phyloP scores from a whole-genome alignment of 2,329 filamentous ascomycete species.

The Hansfordia pulvinata region DNA sequence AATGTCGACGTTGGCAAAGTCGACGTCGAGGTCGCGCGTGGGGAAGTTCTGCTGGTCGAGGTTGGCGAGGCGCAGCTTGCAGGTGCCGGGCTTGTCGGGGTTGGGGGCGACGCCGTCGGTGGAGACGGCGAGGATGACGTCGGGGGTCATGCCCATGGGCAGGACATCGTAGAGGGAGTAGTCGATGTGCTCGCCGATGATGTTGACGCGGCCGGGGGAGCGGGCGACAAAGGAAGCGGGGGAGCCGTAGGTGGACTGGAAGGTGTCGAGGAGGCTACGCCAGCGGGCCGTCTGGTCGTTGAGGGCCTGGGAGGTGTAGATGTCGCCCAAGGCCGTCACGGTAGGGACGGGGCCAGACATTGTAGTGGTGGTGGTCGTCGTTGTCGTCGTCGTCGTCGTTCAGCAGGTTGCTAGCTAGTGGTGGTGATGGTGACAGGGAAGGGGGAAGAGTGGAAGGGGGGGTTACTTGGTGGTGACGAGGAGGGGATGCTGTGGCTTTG shows the following conservation, averaged over 20 bases:
- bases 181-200: slow-evolving; percentile 98
- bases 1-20: slow-evolving; percentile 56
- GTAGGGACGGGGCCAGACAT: slow-evolving; percentile 57
- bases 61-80: slow-evolving; percentile 68
- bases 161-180: slow-evolving; percentile 94
- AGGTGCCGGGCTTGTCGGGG: slow-evolving; percentile 34
- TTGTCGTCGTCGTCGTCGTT: too few relatives aligned
- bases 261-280: slow-evolving; percentile 57
- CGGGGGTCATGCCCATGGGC: slow-evolving; percentile 87
- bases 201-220: slow-evolving; percentile 90
- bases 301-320: slow-evolving; percentile 68
- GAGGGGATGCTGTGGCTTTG: too few relatives aligned
- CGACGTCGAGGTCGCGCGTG: slow-evolving; percentile 59
- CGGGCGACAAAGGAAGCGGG: slow-evolving; percentile 71
- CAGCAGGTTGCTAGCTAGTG: too few relatives aligned
- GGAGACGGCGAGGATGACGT: slow-evolving; percentile 74
- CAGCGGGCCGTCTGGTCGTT: slow-evolving; percentile 59
- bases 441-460: too few relatives aligned
- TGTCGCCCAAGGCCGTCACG: slow-evolving; percentile 60
- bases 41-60: slow-evolving; percentile 65
- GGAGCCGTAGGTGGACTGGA: slow-evolving; percentile 56
- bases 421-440: too few relatives aligned
- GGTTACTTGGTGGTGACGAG: too few relatives aligned
- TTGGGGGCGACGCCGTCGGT: slow-evolving; percentile 31
- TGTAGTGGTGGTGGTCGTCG: slow-evolving; percentile 1